Percentiles rank a stretch among this genome's conserved stretches.
Conservation (phyloP, 257 asterid genomes). For the Solanum paucissectum region DNA sequence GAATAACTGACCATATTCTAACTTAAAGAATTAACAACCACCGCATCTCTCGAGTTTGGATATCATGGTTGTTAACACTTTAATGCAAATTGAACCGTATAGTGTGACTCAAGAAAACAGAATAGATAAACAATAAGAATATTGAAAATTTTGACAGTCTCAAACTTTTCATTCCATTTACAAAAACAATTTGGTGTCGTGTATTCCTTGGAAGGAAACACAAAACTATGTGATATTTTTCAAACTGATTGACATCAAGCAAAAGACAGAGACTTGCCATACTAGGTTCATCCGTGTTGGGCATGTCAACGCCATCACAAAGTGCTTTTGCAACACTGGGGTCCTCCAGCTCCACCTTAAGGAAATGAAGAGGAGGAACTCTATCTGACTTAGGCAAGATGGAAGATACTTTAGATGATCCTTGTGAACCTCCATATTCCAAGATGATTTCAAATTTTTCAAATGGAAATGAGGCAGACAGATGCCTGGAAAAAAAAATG, state of each 20-base stretch:
- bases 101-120: not conserved
- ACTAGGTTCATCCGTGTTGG: constrained; percentile 9
- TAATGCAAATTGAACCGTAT: not conserved
- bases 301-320: constrained; percentile 33
- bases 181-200: not conserved
- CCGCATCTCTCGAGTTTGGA: not conserved
- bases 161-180: not conserved
- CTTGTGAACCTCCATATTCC: constrained; percentile 60
- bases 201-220: not conserved
- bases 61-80: not conserved
- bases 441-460: constrained; percentile 36
- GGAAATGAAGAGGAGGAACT: constrained; percentile 39
- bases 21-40: not conserved
- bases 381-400: constrained; percentile 17
- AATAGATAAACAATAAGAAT: not conserved
- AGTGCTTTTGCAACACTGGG: constrained; percentile 32
- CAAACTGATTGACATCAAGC: not conserved
- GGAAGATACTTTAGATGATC: constrained; percentile 40
- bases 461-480: constrained; percentile 45
- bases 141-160: not conserved
- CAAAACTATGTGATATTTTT: not conserved
- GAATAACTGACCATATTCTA: not conserved
- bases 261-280: constrained; percentile 24
- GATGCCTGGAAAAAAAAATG: constrained; percentile 20
- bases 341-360: constrained; percentile 47